A percentile compares a stretch with the other conserved stretches of the same genome.
phyloP scores from a whole-genome alignment of 805 yeast species.

The Cyberlindnera mycetangii region DNA sequence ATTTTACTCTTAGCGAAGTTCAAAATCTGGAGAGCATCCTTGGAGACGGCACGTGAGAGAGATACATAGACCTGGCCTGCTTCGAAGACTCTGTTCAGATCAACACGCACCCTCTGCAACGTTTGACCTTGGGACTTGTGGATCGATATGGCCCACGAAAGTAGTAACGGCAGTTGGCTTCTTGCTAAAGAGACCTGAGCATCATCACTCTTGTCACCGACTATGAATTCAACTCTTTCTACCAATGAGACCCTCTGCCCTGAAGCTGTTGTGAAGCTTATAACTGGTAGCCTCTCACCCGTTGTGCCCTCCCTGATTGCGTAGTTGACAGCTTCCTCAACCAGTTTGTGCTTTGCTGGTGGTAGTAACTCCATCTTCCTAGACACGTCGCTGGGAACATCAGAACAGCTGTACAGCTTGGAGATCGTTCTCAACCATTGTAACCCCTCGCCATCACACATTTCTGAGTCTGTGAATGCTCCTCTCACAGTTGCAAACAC shows the following conservation, averaged over 20 bases:
- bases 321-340: constrained; percentile 22
- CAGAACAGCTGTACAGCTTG: constrained; percentile 27
- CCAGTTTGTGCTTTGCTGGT: constrained; percentile 12
- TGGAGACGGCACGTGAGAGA: constrained; percentile 69
- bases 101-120: constrained; percentile 65
- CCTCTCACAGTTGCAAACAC: constrained; percentile 17
- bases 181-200: constrained; percentile 9
- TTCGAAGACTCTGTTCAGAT: constrained; percentile 63
- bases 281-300: constrained; percentile 40
- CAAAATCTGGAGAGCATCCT: constrained; percentile 59
- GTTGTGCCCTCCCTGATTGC: constrained; percentile 3
- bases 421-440: constrained; percentile 29
- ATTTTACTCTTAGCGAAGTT: constrained; percentile 62
- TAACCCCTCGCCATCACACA: constrained; percentile 22
- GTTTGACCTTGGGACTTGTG: constrained; percentile 89
- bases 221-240: constrained; percentile 16
- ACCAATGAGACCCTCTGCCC: constrained; percentile 24
- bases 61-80: constrained; percentile 87
- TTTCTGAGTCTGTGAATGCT: constrained; percentile 11
- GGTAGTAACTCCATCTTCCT: constrained; percentile 22
- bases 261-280: constrained; percentile 39
- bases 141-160: constrained; percentile 82
- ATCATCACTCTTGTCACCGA: constrained; percentile 33
- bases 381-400: constrained; percentile 28
- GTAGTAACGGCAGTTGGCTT: constrained; percentile 60